Evolutionary conservation across 2,329 filamentous ascomycete species (phyloP), one percentile per base, ranked within the genome.

Genomic region (Penicillium aurantiogriseum): DNA sequence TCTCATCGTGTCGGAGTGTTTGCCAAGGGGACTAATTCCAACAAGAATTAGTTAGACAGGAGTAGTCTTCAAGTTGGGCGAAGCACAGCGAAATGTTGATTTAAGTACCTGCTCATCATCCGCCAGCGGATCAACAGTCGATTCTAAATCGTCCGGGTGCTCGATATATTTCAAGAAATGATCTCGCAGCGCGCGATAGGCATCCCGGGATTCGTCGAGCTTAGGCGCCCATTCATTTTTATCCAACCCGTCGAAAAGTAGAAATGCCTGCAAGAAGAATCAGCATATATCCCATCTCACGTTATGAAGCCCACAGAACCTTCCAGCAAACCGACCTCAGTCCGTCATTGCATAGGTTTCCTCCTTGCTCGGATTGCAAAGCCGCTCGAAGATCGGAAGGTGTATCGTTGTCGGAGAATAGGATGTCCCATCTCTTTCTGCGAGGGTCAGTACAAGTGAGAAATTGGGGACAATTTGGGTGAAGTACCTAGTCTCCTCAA

Each of bases 241-340:
- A 52, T 88, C 81, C 10, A 87, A 77, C 51, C 83, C 83, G 62
- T 88, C 85, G 70, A 92, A 93, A 31, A 96, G 80, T 45, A 97
- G 79, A 72, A 97, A 96, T 38, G 85, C 85, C 90, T 93, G 65
- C 54, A 50, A 25, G 17, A 21, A 36, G 36, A 42, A 61, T 69
- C 51, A 69, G 63, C 57, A 61, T 61, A 56, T 67, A 57, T 48
- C 43, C 45, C 57, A 44, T 6, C 8, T 39, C 27, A 25, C 45
- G 35, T 50, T 51, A 23, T 42, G 27, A 54, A 56, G 35, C 15
- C 42, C 51, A 60, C 67, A 70, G 46, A 45, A 88, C 90, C 85
- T 96, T 97, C 93, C 93, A 97, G 75, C 89, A 96, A 38, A 95
- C 83, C 3, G 93, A 97, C 55, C 92, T 86, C 63, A 92, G 85